These are phyloP conservation scores for Chondrus crispus DNA, from an alignment of 23 red algal species.

Conservation along the genomic window DNA sequence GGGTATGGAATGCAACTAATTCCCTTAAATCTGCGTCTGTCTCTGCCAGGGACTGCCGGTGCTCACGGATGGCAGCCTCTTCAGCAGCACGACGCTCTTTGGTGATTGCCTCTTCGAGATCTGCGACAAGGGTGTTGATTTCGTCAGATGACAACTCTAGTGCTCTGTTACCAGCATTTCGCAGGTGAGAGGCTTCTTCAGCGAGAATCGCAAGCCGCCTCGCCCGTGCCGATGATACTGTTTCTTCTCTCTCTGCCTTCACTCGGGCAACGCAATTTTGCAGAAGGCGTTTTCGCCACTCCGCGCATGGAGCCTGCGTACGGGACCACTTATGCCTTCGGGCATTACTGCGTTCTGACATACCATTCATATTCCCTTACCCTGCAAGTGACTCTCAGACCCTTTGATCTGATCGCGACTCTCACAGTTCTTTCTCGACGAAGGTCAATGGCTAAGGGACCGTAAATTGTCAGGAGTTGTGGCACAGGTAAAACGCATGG, in stretches of 20 bases:
- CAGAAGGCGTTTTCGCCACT: constrained; percentile 26
- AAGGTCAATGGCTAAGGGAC: too few species aligned
- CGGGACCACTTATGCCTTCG: constrained; percentile 28
- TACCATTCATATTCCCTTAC: too few species aligned
- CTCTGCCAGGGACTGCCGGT: background rate
- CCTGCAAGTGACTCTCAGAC: too few species aligned
- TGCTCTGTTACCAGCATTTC: background rate
- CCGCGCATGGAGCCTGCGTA: background rate
- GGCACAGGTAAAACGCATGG: too few species aligned
- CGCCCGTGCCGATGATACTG: background rate
- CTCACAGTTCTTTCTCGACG: too few species aligned
- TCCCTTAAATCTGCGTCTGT: background rate
- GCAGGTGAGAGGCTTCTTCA: background rate
- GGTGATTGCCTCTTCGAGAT: background rate
- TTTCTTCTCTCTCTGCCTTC: background rate
- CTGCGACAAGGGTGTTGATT: background rate
- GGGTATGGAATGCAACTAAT: background rate
- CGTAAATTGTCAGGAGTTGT: too few species aligned
- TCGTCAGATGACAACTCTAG: background rate
- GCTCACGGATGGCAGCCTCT: background rate
- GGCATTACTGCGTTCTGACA: background rate
- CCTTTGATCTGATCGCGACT: too few species aligned
- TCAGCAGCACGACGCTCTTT: constrained; percentile 1
- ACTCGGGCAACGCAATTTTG: constrained; percentile 8
- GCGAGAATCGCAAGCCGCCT: background rate